These are phyloP conservation scores for Lycium barbarum DNA, from an alignment of 257 asterid genomes.

Conservation along the genomic window DNA sequence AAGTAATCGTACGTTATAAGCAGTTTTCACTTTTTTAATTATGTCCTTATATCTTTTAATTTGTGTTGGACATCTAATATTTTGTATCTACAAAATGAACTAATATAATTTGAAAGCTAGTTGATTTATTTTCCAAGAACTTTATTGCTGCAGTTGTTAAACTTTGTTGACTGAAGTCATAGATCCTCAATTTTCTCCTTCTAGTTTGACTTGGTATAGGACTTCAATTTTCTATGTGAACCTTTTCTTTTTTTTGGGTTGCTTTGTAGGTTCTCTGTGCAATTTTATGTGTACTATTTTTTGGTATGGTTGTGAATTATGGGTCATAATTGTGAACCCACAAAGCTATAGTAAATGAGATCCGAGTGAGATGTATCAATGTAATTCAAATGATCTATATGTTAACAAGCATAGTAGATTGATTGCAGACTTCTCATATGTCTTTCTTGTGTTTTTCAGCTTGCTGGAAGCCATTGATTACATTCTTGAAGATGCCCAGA, in stretches of 20 bases:
- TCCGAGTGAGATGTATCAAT: background rate
- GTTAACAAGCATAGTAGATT: background rate
- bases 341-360: background rate
- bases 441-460: conserved; percentile 44
- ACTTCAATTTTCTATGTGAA: too few species aligned
- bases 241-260: too few species aligned
- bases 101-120: background rate
- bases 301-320: background rate
- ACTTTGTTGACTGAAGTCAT: too few species aligned
- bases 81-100: too few species aligned
- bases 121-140: background rate
- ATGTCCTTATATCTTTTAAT: too few species aligned
- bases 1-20: too few species aligned
- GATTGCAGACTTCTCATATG: background rate
- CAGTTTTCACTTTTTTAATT: too few species aligned
- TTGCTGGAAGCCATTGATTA: conserved; percentile 73
- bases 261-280: too few species aligned
- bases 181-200: too few species aligned
- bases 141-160: background rate
- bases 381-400: background rate
- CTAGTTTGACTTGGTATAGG: too few species aligned
- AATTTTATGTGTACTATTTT: background rate
- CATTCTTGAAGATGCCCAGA: conserved; percentile 81
- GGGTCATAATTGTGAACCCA: background rate
- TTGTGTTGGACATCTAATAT: too few species aligned